These are phyloP conservation scores for Sparassis latifolia DNA, from an alignment of 1,284 basidiomycete genomes.

Conservation along the genomic window DNA sequence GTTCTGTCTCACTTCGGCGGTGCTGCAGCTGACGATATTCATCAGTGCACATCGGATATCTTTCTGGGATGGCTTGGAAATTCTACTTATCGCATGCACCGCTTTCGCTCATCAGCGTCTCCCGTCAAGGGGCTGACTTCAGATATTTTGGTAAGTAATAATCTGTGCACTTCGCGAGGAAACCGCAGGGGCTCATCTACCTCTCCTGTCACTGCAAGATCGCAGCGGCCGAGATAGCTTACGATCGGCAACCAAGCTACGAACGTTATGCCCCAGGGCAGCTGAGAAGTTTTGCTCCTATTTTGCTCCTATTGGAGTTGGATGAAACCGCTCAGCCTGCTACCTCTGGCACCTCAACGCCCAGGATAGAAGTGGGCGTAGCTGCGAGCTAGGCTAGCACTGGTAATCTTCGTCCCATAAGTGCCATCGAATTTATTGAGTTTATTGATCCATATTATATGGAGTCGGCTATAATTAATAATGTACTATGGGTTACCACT, in stretches of 20 bases:
- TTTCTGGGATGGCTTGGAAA: constrained; percentile 38
- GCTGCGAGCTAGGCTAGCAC: constrained; percentile 4
- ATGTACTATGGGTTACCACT: no score
- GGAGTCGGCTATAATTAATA: no score
- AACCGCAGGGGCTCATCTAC: no score
- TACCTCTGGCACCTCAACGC: constrained; percentile 15
- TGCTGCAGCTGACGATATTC: background rate
- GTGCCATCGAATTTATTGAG: no score
- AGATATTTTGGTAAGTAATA: constrained; percentile 62
- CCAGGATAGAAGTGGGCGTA: constrained; percentile 15
- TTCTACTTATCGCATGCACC: constrained; percentile 61
- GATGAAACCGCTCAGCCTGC: constrained; percentile 9
- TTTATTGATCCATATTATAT: no score
- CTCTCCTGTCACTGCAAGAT: constrained; percentile 36
- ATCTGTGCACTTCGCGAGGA: background rate
- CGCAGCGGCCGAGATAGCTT: constrained; percentile 51
- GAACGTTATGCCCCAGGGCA: constrained; percentile 45
- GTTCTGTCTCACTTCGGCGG: background rate
- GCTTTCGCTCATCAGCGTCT: constrained; percentile 69
- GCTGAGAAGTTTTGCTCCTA: constrained; percentile 19
- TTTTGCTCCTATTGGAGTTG: constrained; percentile 18
- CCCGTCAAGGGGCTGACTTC: constrained; percentile 79
- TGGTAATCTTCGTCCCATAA: no score
- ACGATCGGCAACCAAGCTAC: constrained; percentile 38
- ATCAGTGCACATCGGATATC: constrained; percentile 52